Base-by-base conservation (phyloP, 225 moss, liverwort and hornwort genomes). In the Lunularia cruciata region DNA sequence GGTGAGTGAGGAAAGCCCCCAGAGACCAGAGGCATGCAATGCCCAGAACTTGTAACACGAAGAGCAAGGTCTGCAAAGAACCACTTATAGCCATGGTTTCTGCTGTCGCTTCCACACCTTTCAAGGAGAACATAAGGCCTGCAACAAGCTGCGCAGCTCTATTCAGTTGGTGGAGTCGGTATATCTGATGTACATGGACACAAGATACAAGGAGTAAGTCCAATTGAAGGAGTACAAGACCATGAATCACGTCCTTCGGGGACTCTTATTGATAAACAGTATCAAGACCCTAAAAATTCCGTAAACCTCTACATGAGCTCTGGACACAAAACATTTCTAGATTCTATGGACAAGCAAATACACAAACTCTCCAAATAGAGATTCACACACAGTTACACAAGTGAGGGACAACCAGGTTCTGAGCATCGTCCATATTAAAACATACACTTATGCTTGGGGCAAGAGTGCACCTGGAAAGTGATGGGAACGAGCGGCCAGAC, bases 11-110 rank as follows among this genome's bases (percentile, higher is more conserved):
- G 71, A 92, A 96, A 27, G 92, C 87, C 47, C 90, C 92, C 45
- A 96, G 87, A 35, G 96, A 89, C 90, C 92, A 90, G 8, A 96
- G 84, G 73, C 90, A 89, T 63, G 92, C 80, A 63, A 96, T 89
- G 62, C 96, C 92, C 37, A 96, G 69, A 31, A 96, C 48, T 81
- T 96, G 92, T 6, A 96, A 77, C 54, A 92, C 87, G 48, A 87
- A 89, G 12, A 92, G 77, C 56, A 96, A 83, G 45, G 86, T 90
- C 75, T 92, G 90, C 72, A 96, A 76, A 8, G 96, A 92, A 28
- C 96, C 92, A 65, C 86, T 96, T 48, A 96, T 90, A 31, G 95
- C 90, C 83, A 96, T 74, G 28, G 95, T 96, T 75, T 96, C 95
- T 10, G 88, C 84, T 6, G 87, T 96, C 37, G 92, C 88, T 81